Conservation (phyloP, 768 basidiomycete genomes). For the Agaricus sinodeliciosus region DNA sequence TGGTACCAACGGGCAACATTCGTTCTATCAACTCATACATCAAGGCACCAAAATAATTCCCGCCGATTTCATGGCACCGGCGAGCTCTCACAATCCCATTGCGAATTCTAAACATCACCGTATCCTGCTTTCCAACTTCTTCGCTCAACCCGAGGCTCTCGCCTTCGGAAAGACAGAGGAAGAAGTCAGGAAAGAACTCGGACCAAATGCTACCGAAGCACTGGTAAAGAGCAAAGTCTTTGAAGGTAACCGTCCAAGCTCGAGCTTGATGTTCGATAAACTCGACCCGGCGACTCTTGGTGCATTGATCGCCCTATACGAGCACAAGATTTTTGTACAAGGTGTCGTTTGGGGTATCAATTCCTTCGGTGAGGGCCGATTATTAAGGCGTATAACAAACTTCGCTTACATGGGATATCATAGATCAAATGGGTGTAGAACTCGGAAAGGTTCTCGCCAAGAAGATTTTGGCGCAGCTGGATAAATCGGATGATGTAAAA, state of each 20-base stretch:
- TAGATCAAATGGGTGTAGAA: slow-evolving; percentile 99
- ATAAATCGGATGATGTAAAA: slow-evolving; percentile 66
- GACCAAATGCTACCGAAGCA: slow-evolving; percentile 67
- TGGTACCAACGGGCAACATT: slow-evolving; percentile 98
- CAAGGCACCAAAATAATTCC: slow-evolving; percentile 92
- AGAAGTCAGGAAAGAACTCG: slow-evolving; percentile 66
- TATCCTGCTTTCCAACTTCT: slow-evolving; percentile 96
- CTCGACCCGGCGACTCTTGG: slow-evolving; percentile 88
- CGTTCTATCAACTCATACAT: slow-evolving; percentile 97
- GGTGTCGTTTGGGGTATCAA: slow-evolving; percentile 99
- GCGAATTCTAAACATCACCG: slow-evolving; percentile 87
- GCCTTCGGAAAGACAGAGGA: slow-evolving; percentile 97
- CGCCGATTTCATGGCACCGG: slow-evolving; percentile 87
- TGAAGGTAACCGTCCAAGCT: slow-evolving; percentile 95
- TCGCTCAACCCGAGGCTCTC: slow-evolving; percentile 95
- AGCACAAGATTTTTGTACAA: slow-evolving; percentile 99
- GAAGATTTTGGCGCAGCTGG: slow-evolving; percentile 87
- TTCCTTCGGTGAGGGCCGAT: slow-evolving; percentile 67
- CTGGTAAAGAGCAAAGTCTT: slow-evolving; percentile 97
- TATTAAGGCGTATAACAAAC: not conserved
- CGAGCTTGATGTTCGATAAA: slow-evolving; percentile 91
- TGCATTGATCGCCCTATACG: slow-evolving; percentile 86
- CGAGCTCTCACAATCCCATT: slow-evolving; percentile 88
- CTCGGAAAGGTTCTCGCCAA: slow-evolving; percentile 97
- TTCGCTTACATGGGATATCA: not conserved